These are phyloP conservation scores for Phytophthora agathidicida DNA, from an alignment of 352 stramenopile species.

Conservation along the genomic window DNA sequence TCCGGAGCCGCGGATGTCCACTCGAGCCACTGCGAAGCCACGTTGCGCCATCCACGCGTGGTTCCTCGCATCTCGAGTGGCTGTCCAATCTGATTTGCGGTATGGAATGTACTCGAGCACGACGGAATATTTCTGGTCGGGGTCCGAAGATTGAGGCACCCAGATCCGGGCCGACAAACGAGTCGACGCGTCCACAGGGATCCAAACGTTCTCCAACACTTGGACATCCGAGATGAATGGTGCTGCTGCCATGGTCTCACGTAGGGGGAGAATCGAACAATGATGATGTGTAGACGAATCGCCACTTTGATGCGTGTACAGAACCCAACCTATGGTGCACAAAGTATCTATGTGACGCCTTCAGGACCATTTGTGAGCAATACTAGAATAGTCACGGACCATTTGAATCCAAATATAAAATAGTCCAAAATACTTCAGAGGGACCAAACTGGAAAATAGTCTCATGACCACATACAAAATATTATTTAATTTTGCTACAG, in stretches of 20 bases:
- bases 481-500: background rate
- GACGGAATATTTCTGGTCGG: conserved; percentile 32
- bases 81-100: conserved; percentile 55
- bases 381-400: too few species aligned
- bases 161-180: conserved; percentile 45
- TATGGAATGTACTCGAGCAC: conserved; percentile 67
- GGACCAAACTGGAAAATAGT: too few species aligned
- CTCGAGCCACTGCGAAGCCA: conserved; percentile 49
- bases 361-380: too few species aligned
- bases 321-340: too few species aligned
- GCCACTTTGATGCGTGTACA: background rate
- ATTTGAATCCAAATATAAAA: too few species aligned
- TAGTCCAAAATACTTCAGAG: too few species aligned
- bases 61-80: conserved; percentile 46
- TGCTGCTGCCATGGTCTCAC: too few species aligned
- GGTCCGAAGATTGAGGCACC: conserved; percentile 25
- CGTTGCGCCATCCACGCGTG: conserved; percentile 55
- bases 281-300: background rate
- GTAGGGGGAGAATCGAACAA: conserved; percentile 2
- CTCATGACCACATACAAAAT: too few species aligned
- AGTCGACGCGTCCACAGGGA: conserved; percentile 28
- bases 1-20: conserved; percentile 55
- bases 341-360: background rate
- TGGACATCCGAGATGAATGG: conserved; percentile 14
- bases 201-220: conserved; percentile 50